Evolutionary conservation across 73 alveolate genomes (phyloP), one percentile per base, ranked within the genome.

Genomic region (Urostyla sp.): DNA sequence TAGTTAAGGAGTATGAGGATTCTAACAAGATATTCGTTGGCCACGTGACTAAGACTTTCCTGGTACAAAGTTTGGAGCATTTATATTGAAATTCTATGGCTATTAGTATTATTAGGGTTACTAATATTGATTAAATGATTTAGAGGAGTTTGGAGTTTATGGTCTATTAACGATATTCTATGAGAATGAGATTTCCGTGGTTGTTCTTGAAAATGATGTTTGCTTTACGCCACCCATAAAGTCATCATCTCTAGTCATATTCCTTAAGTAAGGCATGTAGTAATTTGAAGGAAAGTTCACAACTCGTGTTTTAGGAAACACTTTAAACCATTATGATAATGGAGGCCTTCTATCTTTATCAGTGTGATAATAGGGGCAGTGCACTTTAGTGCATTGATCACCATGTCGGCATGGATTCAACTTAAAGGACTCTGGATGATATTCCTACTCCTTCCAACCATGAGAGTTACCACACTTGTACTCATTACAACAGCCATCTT

Each of bases 381-480:
- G 90, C 7, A 67, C 31, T 45, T 88, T 91, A n/a, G 79, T 58
- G 49, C 89, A 88, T 11, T 82, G 31, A 13, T 57, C 80, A 26
- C 89, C 78, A 13, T 44, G 78, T 46, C 81, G 69, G 53, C 98
- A 93, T 6, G 93, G 90, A 74, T 79, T 93, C 32, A 87, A 60
- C 67, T 93, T 93, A 40, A 88, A 93, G 38, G 75, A 82, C 36
- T 49, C 55, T 8, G 98, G 98, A 54, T 93, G 98, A 76, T 88
- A 93, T 67, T 93, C 98, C 61, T 67, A 74, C 76, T 93, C 98
- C 57, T 93, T 93, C 98, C 98, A 93, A 0, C 98, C 98, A 73
- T 93, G 98, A 63, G 93, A 72, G 49, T 75, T 55, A 7, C 21
- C n/a, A 76, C 98, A 93, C 15, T 51, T 43, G 38, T 63, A 66